Evolutionary conservation across 768 basidiomycete species (phyloP), one percentile per base, ranked within the genome.

Genomic region (Leccinum subtestaceum): DNA sequence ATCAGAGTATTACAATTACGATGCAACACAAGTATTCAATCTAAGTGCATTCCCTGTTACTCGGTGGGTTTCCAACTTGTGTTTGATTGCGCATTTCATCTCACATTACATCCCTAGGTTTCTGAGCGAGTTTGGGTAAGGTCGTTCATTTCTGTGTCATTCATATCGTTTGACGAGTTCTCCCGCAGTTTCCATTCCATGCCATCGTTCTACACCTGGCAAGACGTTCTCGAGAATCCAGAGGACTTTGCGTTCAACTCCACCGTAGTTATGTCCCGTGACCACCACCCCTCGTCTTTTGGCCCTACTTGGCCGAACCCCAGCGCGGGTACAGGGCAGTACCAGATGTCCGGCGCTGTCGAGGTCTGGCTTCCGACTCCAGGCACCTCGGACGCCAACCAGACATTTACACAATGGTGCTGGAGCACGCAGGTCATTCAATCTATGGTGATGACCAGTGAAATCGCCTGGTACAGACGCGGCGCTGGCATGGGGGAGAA

Each of bases 371-470:
- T 84, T 12, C 83, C 84, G 1, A 80, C 77, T 0, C 84, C 83
- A 3, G 69, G 67, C 19, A 81, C 79, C 2, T 60, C 76, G 15
- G 75, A 82, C 63, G 57, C 77, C n/a, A 84, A 86, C 59, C 78
- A 82, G 63, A 85, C 83, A 0, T 85, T 86, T 67, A 80, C 83
- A 0, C 82, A 84, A 64, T 84, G 83, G 83, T 84, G 81, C 68
- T 86, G 77, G 75, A 83, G 81, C 68, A 84, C 83, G 2, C 84
- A 85, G 62, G 63, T 84, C 21, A 84, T 84, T 79, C 83, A 84
- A 62, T 73, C 79, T 19, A 78, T 85, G 77, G 78, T 80, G 45
- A 84, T 84, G 75, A 75, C 78, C 19, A 75, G 82, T 15, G 74
- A 21, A 65, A 78, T 84, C 40, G 78, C 82, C 6, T 85, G 77